Percentiles rank a stretch among this genome's conserved stretches.
phyloP scores from a whole-genome alignment of 163 green algal genomes.

The Trebouxia gelatinosa region DNA sequence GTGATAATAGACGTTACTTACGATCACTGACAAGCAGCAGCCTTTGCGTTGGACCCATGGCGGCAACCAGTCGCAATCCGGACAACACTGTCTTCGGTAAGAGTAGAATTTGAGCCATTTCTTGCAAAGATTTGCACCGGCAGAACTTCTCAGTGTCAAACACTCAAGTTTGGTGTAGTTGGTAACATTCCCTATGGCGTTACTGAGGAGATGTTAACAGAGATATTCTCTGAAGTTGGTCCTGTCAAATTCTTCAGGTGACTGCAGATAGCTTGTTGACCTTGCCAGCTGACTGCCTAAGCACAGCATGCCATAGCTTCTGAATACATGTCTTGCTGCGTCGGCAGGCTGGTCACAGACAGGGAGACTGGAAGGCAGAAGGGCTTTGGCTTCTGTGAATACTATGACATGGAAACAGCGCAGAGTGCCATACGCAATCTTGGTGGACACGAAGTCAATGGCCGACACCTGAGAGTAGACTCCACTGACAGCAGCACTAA shows the following conservation, averaged over 20 bases:
- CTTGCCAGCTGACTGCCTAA: no score
- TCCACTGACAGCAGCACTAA: constrained; percentile 70
- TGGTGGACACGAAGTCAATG: constrained; percentile 64
- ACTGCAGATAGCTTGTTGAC: no score
- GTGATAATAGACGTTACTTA: no score
- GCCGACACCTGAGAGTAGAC: constrained; percentile 80
- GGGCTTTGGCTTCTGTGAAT: constrained; percentile 96
- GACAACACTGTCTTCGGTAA: constrained; percentile 13
- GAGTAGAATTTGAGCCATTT: neutral
- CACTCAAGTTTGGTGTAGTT: constrained; percentile 56
- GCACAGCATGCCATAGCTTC: neutral
- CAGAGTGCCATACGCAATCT: constrained; percentile 87
- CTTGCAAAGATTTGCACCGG: no score
- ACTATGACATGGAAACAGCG: constrained; percentile 84
- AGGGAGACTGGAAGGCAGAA: constrained; percentile 90
- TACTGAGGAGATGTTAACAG: constrained; percentile 78
- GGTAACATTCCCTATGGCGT: constrained; percentile 91
- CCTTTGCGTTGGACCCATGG: no score
- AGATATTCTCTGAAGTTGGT: constrained; percentile 80
- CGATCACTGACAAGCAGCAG: no score
- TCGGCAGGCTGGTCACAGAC: constrained; percentile 83
- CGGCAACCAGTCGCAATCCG: constrained; percentile 12
- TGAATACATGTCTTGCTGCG: neutral
- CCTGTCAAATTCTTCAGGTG: constrained; percentile 83
- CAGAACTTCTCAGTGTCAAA: neutral